Evolutionary conservation across 495 filamentous ascomycete species (phyloP), one percentile per base, ranked within the genome.

Genomic region (Aspergillus bridgeri): DNA sequence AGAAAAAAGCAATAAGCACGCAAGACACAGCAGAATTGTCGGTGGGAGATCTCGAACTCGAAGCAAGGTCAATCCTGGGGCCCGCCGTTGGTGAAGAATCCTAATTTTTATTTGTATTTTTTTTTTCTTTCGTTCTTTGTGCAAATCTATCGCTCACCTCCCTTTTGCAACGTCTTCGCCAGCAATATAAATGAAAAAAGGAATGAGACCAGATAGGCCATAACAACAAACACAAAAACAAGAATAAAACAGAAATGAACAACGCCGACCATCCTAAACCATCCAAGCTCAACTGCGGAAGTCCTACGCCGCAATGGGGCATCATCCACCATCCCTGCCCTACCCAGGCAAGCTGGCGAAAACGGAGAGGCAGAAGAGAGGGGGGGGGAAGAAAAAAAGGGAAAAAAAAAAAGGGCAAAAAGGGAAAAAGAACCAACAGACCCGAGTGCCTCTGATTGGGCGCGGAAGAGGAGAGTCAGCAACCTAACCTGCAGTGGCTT

Each of bases 401-500:
- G n/a, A n/a, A n/a, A n/a, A n/a, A n/a, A n/a, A n/a, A n/a, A n/a
- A n/a, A n/a, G n/a, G n/a, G n/a, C n/a, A n/a, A n/a, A 25, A 52
- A 54, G 48, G 57, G 56, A 52, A 33, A 43, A 56, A 53, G 56
- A 63, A 60, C 65, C 62, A 65, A 65, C 61, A 67, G 44, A 11
- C 22, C 23, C 25, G 21, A 53, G 21, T 23, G 29, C 19, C 38
- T 42, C 52, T 51, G 53, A 64, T 66, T 69, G 66, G 66, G 22
- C 20, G 61, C 58, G 61, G 55, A 63, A 60, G 24, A 27, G 51
- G 11, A 27, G 54, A 45, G 52, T 53, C 56, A 58, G 56, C 65
- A 58, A 53, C 52, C 50, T 48, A 58, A 48, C 56, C 60, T 66
- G 53, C 60, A 61, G 63, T 62, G 61, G 61, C 58, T 60, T 58